phyloP scores from a whole-genome alignment of 192 early-diverging fungal genomes.

The Geranomyces michiganensis region DNA sequence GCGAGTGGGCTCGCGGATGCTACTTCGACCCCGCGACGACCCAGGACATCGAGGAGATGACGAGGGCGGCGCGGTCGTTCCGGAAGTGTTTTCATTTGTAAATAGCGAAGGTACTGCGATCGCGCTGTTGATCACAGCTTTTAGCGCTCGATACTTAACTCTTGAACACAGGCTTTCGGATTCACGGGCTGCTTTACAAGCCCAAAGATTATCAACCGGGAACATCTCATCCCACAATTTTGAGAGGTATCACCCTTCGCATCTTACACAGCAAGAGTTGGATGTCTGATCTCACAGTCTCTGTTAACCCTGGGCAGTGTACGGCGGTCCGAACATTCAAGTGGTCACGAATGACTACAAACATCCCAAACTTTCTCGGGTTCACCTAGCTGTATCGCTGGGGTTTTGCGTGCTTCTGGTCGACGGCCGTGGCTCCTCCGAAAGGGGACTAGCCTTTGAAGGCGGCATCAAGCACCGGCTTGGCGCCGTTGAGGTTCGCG shows the following conservation, averaged over 20 bases:
- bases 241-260: slow-evolving; percentile 32
- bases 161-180: slow-evolving; percentile 19
- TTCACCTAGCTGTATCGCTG: slow-evolving; percentile 53
- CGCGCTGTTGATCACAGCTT: not conserved
- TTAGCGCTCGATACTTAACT: too few species aligned
- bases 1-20: too few species aligned
- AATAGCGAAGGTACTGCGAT: slow-evolving; percentile 40
- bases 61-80: slow-evolving; percentile 32
- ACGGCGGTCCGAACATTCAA: slow-evolving; percentile 76
- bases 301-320: slow-evolving; percentile 50
- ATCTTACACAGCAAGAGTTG: not conserved
- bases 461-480: slow-evolving; percentile 51
- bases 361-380: slow-evolving; percentile 60
- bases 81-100: slow-evolving; percentile 57
- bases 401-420: slow-evolving; percentile 45
- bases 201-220: slow-evolving; percentile 46
- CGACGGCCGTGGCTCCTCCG: slow-evolving; percentile 68
- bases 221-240: slow-evolving; percentile 58
- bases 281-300: too few species aligned
- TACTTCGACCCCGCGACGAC: too few species aligned
- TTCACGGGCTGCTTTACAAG: slow-evolving; percentile 63
- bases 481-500: slow-evolving; percentile 63
- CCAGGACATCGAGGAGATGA: too few species aligned
- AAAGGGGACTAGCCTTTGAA: slow-evolving; percentile 68
- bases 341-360: slow-evolving; percentile 66